Base-by-base conservation (phyloP, 1,139 yeast species). In the Lodderomyces margitis region DNA sequence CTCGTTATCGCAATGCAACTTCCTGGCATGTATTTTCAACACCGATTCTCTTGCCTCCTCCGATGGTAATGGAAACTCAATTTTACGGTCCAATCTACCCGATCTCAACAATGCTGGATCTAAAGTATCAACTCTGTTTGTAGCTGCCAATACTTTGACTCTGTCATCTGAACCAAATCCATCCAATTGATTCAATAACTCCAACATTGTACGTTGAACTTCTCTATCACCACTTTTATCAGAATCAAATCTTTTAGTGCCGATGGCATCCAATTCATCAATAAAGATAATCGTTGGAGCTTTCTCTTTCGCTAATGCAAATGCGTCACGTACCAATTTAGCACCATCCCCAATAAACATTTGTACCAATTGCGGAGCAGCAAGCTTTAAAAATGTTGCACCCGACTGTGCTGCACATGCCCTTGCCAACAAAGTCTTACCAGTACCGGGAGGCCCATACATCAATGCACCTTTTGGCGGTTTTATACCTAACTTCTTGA, bases 381-480 rank as follows among this genome's bases (percentile, higher is more conserved):
- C 98, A 49, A 94, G 75, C 60, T 92, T 92, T 59, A 92, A 74
- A 62, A 92, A 92, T 0, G 98, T 92, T n/a, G 98, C 98, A 47
- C 94, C 95, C 0, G 96, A 87, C 64, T 92, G 98, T 5, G 98
- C 98, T 11, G 99, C 99, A 78, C 98, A 92, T 2, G 98, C 98
- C 62, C 98, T 80, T 5, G 99, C 99, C 52, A 92, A 75, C 49
- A 92, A 74, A 1, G 98, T 92, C 67, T 92, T 92, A 64, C 99
- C 99, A 1, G 99, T 92, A 59, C 99, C 99, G 39, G 99, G 99
- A 14, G 99, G 98, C 8, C 99, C 99, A 62, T 92, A 92, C 98
- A 92, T 92, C 46, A 92, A 74, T 0, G 98, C 98, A 54, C 98
- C 98, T 66, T 92, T 92, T 46, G 98, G 98, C 5, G 98, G 95